A percentile compares a stretch with the other conserved stretches of the same genome.
These are phyloP conservation scores for Saturnispora besseyi DNA, from an alignment of 805 yeast genomes.

Conservation along the genomic window DNA sequence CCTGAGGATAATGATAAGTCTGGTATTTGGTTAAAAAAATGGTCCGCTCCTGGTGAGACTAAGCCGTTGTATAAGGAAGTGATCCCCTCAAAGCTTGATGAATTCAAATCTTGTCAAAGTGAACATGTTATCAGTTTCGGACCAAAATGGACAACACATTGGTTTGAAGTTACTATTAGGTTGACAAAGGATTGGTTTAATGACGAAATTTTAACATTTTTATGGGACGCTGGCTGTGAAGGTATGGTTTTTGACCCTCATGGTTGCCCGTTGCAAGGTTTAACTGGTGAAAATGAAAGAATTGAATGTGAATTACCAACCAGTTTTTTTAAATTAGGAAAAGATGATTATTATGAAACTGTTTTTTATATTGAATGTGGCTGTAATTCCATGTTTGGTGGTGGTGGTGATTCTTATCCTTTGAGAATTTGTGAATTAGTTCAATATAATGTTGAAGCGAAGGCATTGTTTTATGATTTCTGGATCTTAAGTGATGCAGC, in stretches of 20 bases:
- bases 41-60: slow-evolving; percentile 61
- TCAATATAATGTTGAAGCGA: slow-evolving; percentile 72
- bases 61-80: slow-evolving; percentile 60
- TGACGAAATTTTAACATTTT: slow-evolving; percentile 18
- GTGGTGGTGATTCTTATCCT: slow-evolving; percentile 53
- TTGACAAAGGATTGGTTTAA: slow-evolving; percentile 55
- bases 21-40: slow-evolving; percentile 52
- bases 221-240: slow-evolving; percentile 80
- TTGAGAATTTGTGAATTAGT: slow-evolving; percentile 67
- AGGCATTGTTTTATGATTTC: slow-evolving; percentile 70
- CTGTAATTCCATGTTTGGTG: slow-evolving; percentile 88
- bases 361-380: slow-evolving; percentile 78
- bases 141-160: slow-evolving; percentile 95
- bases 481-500: slow-evolving; percentile 90
- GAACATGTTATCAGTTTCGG: slow-evolving; percentile 63
- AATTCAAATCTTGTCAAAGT: slow-evolving; percentile 48
- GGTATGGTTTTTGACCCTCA: slow-evolving; percentile 63
- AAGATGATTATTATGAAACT: slow-evolving; percentile 37
- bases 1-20: slow-evolving; percentile 28
- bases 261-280: slow-evolving; percentile 72
- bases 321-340: slow-evolving; percentile 31
- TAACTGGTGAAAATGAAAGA: slow-evolving; percentile 81
- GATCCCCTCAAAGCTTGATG: slow-evolving; percentile 36
- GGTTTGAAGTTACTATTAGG: slow-evolving; percentile 69
- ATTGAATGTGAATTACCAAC: slow-evolving; percentile 62